Evolutionary conservation across 495 filamentous ascomycete species (phyloP).

Genomic region (Terfezia claveryi): DNA sequence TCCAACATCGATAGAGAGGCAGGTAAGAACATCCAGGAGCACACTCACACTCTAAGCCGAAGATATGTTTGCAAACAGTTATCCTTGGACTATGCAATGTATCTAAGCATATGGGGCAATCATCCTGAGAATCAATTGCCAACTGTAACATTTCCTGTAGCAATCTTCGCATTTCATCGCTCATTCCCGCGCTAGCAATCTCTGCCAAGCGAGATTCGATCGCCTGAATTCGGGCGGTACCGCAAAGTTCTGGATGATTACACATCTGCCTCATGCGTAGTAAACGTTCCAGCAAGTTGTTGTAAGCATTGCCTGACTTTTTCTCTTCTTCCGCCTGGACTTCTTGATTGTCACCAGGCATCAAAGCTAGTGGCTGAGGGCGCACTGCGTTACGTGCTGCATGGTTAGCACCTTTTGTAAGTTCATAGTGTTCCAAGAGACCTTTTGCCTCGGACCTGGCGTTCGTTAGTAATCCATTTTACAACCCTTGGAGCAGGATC

Average conservation of each 20-base stretch:
- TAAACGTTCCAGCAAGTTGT: constrained; percentile 57
- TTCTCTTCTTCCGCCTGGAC: too few relatives aligned
- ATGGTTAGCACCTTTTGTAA: constrained; percentile 9
- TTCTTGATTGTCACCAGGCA: too few relatives aligned
- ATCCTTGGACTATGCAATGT: constrained; percentile 54
- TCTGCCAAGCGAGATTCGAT: constrained; percentile 35
- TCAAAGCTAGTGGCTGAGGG: too few relatives aligned
- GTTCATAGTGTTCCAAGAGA: neutral
- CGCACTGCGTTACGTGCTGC: constrained; percentile 18
- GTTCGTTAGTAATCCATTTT: too few relatives aligned
- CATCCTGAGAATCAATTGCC: constrained; percentile 59
- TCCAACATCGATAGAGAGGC: neutral
- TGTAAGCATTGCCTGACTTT: constrained; percentile 27
- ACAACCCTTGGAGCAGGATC: neutral
- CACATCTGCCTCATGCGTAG: constrained; percentile 71
- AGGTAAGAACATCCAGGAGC: neutral
- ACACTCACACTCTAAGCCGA: constrained; percentile 37
- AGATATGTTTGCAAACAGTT: constrained; percentile 71
- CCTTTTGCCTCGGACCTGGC: neutral
- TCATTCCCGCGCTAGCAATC: constrained; percentile 40
- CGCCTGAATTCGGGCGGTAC: constrained; percentile 44
- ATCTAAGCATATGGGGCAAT: constrained; percentile 70
- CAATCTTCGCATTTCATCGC: constrained; percentile 45
- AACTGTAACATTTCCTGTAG: constrained; percentile 60
- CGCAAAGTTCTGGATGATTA: constrained; percentile 71